These are phyloP conservation scores for Mrakia gelida DNA, from an alignment of 768 basidiomycete genomes.

Conservation along the genomic window DNA sequence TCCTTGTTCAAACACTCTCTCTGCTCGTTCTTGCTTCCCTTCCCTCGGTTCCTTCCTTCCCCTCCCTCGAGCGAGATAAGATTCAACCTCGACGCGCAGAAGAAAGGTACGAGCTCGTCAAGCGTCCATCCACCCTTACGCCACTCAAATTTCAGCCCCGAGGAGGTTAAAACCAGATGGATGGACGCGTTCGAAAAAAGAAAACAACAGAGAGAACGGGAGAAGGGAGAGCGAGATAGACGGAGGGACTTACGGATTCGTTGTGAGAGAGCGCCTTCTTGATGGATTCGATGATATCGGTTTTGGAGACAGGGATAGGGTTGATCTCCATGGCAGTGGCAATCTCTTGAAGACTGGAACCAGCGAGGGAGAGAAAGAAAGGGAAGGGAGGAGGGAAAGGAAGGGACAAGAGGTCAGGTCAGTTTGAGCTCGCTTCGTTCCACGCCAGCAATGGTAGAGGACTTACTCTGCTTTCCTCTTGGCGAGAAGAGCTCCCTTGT, in stretches of 20 bases:
- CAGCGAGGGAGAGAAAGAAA: background rate
- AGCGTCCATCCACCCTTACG: background rate
- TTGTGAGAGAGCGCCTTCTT: background rate
- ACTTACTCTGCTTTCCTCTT: background rate
- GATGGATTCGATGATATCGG: slow-evolving; percentile 8
- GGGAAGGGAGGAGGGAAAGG: background rate
- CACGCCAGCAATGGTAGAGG: background rate
- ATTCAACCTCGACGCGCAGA: background rate
- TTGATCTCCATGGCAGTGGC: slow-evolving; percentile 2
- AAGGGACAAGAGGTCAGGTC: background rate
- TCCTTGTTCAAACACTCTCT: background rate
- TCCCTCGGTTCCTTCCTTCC: background rate
- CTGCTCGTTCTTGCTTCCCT: background rate
- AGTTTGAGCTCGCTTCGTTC: background rate
- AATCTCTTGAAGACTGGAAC: slow-evolving; percentile 18
- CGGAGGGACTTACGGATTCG: background rate
- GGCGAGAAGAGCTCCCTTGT: background rate
- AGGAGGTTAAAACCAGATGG: background rate
- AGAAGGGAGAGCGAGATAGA: background rate
- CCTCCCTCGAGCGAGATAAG: background rate
- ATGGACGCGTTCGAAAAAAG: background rate
- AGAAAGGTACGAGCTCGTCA: background rate
- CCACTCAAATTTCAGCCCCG: background rate
- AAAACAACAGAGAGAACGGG: background rate
- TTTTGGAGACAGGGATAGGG: background rate